A percentile compares a stretch with the other conserved stretches of the same genome.
Conservation (phyloP, 1,139 yeast species). For the Sugiyamaella castrensis region DNA sequence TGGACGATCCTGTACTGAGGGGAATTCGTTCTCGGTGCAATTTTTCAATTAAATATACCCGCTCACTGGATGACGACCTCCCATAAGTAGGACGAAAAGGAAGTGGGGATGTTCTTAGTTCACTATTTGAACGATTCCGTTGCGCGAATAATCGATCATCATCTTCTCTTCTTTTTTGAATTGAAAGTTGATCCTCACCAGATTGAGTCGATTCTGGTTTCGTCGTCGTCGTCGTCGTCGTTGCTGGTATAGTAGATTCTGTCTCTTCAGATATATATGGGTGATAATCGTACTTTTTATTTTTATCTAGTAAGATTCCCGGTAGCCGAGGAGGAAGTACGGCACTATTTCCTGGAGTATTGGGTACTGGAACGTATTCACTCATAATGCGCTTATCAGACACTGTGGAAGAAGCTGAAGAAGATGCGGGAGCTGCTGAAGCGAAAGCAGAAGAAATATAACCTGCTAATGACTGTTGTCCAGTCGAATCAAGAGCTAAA, state of each 20-base stretch:
- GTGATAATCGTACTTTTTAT: neutral
- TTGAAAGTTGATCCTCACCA: neutral
- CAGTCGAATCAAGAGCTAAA: neutral
- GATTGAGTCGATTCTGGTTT: no score
- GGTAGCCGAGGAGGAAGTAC: slow-evolving; percentile 10
- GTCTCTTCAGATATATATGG: no score
- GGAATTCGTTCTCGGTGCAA: slow-evolving; percentile 13
- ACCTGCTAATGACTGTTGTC: no score
- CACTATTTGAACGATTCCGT: slow-evolving; percentile 13
- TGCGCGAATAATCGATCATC: neutral
- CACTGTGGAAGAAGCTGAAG: neutral
- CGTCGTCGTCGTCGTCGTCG: no score
- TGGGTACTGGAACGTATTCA: slow-evolving; percentile 22
- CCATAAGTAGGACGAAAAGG: slow-evolving; percentile 13
- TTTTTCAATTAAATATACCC: slow-evolving; percentile 6
- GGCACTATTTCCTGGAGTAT: slow-evolving; percentile 8
- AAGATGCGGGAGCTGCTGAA: neutral
- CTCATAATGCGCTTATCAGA: slow-evolving; percentile 19
- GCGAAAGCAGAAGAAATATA: neutral
- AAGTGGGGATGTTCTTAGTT: slow-evolving; percentile 5
- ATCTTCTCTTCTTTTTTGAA: slow-evolving; percentile 1
- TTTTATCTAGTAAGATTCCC: slow-evolving; percentile 4
- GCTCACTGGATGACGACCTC: slow-evolving; percentile 15
- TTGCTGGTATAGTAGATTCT: no score
- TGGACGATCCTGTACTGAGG: neutral